These are phyloP conservation scores for Spatholobus suberectus DNA, from an alignment of 306 rosid genomes.

Conservation along the genomic window DNA sequence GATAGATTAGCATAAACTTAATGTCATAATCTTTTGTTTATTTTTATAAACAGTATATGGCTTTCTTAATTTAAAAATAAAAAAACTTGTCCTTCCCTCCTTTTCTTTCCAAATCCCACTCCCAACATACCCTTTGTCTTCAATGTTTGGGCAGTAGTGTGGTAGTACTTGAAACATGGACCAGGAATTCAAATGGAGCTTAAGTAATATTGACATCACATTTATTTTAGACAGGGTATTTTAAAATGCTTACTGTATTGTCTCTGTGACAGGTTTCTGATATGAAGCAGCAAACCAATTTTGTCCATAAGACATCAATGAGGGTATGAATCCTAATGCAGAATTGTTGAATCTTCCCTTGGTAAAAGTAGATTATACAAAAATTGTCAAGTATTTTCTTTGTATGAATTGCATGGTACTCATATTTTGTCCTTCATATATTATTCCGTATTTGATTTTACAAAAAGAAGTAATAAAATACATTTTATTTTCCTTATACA, in stretches of 20 bases:
- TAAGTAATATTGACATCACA: neutral
- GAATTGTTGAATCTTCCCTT: conserved; percentile 31
- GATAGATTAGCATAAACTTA: neutral
- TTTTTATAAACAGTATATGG: neutral
- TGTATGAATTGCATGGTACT: neutral
- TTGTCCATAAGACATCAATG: conserved; percentile 78
- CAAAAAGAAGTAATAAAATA: neutral
- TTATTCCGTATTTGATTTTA: neutral
- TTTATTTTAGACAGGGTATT: conserved; percentile 16
- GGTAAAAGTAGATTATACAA: conserved; percentile 1
- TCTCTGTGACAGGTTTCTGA: conserved; percentile 66
- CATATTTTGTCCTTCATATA: neutral
- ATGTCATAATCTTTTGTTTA: neutral
- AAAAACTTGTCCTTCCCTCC: neutral
- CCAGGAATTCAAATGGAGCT: conserved; percentile 8
- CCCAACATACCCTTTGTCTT: neutral
- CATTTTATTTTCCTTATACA: neutral
- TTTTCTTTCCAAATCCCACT: neutral
- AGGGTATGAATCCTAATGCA: conserved; percentile 57
- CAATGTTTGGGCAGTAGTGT: neutral
- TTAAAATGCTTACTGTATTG: conserved; percentile 38
- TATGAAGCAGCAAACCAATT: conserved; percentile 60
- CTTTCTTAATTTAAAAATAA: neutral
- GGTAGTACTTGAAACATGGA: conserved; percentile 16
- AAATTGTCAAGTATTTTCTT: conserved; percentile 23